These are phyloP conservation scores for Sextonia rubra DNA, from an alignment of 164 flowering plant species.

Conservation along the genomic window DNA sequence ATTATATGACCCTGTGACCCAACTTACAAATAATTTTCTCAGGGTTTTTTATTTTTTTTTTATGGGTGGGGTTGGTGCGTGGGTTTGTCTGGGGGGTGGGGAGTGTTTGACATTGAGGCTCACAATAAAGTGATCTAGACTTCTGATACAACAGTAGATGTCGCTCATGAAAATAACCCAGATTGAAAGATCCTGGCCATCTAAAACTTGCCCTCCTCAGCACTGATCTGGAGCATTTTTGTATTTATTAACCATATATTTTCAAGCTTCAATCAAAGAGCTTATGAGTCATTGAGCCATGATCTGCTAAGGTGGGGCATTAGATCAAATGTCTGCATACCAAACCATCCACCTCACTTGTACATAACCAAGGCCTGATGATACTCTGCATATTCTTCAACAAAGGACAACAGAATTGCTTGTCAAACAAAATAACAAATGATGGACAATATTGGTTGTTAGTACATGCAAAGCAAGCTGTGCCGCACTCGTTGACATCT, in stretches of 20 bases:
- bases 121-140: too few relatives aligned
- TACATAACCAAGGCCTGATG: neutral
- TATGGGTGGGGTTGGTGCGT: too few relatives aligned
- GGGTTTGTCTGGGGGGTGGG: too few relatives aligned
- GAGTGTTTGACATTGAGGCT: too few relatives aligned
- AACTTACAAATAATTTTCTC: neutral
- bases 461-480: conserved; percentile 86
- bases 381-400: neutral
- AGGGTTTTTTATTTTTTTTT: neutral
- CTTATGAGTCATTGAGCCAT: neutral
- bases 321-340: neutral
- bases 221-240: too few relatives aligned
- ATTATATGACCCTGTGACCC: neutral
- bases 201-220: too few relatives aligned
- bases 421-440: neutral
- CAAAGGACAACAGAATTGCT: neutral
- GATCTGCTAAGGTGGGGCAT: neutral
- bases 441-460: neutral
- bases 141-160: too few relatives aligned
- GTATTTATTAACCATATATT: too few relatives aligned
- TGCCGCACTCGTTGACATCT: conserved; percentile 49
- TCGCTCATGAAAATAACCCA: too few relatives aligned
- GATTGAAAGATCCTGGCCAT: too few relatives aligned
- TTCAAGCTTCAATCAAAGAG: too few relatives aligned
- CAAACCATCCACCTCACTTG: neutral